phyloP scores from a whole-genome alignment of 208 protist genomes.

The Naegleria fowleri region DNA sequence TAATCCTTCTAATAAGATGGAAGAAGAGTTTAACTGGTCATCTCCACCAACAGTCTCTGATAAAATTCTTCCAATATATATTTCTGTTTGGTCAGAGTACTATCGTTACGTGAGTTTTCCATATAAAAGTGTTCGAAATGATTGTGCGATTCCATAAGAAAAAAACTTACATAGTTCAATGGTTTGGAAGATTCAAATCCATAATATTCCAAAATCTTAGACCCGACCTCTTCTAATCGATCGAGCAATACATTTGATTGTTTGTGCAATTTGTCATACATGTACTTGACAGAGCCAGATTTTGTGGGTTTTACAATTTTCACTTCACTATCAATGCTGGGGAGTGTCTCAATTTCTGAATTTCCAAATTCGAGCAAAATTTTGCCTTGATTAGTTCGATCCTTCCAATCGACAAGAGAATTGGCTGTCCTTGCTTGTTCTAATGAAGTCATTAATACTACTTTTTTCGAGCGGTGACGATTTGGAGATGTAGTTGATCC shows the following conservation, averaged over 20 bases:
- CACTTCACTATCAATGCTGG: background rate
- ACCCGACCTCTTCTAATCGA: background rate
- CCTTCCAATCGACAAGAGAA: background rate
- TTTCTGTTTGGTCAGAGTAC: background rate
- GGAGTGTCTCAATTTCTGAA: background rate
- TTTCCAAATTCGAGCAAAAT: background rate
- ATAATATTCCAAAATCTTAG: background rate
- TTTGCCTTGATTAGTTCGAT: background rate
- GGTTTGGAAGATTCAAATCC: background rate
- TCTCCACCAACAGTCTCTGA: background rate
- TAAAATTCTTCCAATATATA: constrained; percentile 20
- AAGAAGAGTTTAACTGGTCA: background rate
- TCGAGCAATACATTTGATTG: background rate
- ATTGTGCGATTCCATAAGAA: no score
- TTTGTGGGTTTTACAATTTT: background rate
- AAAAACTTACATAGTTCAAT: background rate
- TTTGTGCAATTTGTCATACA: constrained; percentile 20
- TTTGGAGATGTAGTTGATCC: background rate
- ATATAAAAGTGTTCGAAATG: background rate
- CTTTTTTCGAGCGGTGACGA: background rate
- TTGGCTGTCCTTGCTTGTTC: background rate
- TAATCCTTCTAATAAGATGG: constrained; percentile 8
- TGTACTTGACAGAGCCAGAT: background rate
- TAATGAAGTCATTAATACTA: background rate
- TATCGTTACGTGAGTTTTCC: no score